A percentile compares a stretch with the other conserved stretches of the same genome.
phyloP scores from a whole-genome alignment of 2,329 filamentous ascomycete species.

The Pyrenochaeta sp. region DNA sequence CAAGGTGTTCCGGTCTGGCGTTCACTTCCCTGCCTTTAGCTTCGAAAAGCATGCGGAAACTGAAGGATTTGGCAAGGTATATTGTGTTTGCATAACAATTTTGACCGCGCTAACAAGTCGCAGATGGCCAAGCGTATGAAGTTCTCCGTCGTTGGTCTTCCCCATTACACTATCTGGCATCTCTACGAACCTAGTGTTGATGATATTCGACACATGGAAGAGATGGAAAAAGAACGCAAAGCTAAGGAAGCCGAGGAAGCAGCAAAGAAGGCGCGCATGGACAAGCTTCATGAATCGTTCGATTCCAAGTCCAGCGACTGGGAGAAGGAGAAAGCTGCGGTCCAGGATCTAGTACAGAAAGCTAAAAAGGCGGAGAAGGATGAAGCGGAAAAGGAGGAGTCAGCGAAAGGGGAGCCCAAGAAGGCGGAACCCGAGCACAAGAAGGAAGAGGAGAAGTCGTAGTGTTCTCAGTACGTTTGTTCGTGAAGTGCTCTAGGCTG shows the following conservation, averaged over 20 bases:
- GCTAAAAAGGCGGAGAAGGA: conserved; percentile 56
- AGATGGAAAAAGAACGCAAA: conserved; percentile 90
- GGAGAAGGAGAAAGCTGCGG: conserved; percentile 86
- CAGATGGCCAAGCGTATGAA: conserved; percentile 98
- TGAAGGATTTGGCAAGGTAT: conserved; percentile 96
- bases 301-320: conserved; percentile 80
- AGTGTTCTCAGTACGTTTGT: conserved; percentile 22
- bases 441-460: conserved; percentile 47
- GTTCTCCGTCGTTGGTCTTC: conserved; percentile 92
- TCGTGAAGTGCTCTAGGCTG: not conserved
- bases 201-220: conserved; percentile 97
- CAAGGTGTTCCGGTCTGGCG: conserved; percentile 90
- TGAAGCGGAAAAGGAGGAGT: conserved; percentile 51
- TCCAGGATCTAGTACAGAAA: conserved; percentile 72
- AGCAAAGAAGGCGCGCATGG: conserved; percentile 73
- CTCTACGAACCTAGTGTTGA: conserved; percentile 99
- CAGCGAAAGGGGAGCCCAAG: conserved; percentile 37
- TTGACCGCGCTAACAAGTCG: conserved; percentile 31
- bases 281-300: conserved; percentile 84
- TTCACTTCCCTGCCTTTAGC: conserved; percentile 97
- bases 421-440: conserved; percentile 69
- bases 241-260: conserved; percentile 82
- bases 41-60: conserved; percentile 99
- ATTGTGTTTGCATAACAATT: conserved; percentile 16
- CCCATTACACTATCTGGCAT: conserved; percentile 99